These are phyloP conservation scores for Dioszegia crocea DNA, from an alignment of 768 basidiomycete species.

Conservation along the genomic window DNA sequence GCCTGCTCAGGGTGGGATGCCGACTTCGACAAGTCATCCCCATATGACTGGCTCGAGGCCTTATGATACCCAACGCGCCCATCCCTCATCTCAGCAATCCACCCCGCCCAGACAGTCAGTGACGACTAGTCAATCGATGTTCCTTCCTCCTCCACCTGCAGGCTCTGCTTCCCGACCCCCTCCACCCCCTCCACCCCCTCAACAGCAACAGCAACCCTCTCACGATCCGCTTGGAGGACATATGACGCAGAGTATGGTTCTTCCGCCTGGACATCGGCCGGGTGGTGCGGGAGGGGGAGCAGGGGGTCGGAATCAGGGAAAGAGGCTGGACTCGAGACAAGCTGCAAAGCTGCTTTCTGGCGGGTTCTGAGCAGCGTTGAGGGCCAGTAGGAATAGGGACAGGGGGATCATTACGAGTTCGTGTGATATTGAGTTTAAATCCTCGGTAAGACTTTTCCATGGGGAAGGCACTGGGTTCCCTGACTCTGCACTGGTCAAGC, in stretches of 20 bases:
- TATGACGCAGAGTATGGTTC: slow-evolving; percentile 41
- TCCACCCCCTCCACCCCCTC: neutral
- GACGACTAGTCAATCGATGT: slow-evolving; percentile 36
- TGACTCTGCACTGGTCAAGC: no score
- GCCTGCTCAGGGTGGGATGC: neutral
- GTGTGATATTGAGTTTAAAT: no score
- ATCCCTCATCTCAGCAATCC: neutral
- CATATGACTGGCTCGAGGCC: slow-evolving; percentile 11
- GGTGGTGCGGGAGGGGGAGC: neutral
- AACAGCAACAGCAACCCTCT: neutral
- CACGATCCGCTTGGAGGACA: slow-evolving; percentile 28
- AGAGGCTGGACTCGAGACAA: slow-evolving; percentile 37
- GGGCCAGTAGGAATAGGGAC: no score
- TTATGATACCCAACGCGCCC: slow-evolving; percentile 10
- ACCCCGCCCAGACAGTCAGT: neutral
- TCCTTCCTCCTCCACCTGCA: slow-evolving; percentile 23
- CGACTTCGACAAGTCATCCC: slow-evolving; percentile 1
- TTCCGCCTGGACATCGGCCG: slow-evolving; percentile 22
- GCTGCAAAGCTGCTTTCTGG: slow-evolving; percentile 45
- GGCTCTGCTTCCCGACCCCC: neutral
- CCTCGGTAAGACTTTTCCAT: no score
- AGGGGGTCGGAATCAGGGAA: slow-evolving; percentile 22
- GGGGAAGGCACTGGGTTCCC: no score
- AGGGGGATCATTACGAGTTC: no score
- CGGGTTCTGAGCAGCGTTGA: slow-evolving; percentile 22